Evolutionary conservation across 805 yeast species (phyloP).

Genomic region (Tetrapisispora phaffii): DNA sequence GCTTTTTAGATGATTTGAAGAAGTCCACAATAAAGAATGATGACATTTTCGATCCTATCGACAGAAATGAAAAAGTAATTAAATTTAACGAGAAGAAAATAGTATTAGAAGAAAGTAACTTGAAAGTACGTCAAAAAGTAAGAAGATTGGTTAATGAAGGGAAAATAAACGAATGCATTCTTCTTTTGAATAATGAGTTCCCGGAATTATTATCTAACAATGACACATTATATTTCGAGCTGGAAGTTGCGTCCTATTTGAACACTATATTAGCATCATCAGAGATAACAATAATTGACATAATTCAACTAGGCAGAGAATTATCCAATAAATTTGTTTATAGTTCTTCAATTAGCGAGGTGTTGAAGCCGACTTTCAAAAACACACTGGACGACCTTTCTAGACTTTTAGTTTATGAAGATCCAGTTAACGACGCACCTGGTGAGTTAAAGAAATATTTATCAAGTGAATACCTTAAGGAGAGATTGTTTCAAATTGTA

Average conservation of each 20-base stretch:
- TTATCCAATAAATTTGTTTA: constrained; percentile 18
- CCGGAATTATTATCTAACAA: constrained; percentile 12
- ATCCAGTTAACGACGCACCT: constrained; percentile 36
- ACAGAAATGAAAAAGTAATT: constrained; percentile 10
- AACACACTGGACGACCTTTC: constrained; percentile 37
- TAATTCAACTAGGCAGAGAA: constrained; percentile 19
- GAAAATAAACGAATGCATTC: constrained; percentile 37
- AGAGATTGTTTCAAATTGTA: constrained; percentile 23
- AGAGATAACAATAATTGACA: constrained; percentile 10
- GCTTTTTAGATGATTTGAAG: constrained; percentile 39
- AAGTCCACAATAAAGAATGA: constrained; percentile 16
- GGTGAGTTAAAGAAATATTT: constrained; percentile 19
- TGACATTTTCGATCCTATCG: constrained; percentile 10
- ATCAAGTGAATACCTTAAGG: constrained; percentile 22
- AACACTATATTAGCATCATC: constrained; percentile 9
- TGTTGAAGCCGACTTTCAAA: constrained; percentile 26
- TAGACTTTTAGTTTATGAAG: constrained; percentile 42
- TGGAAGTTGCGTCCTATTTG: constrained; percentile 21
- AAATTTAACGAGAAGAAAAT: constrained; percentile 26
- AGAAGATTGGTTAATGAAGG: constrained; percentile 35
- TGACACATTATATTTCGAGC: constrained; percentile 16
- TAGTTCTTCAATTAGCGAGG: constrained; percentile 9
- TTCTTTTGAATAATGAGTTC: constrained; percentile 26
- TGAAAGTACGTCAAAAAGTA: constrained; percentile 37
- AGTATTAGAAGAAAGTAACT: constrained; percentile 29